Conservation (phyloP, 495 filamentous ascomycete species). For the Hypoxylon fragiforme region DNA sequence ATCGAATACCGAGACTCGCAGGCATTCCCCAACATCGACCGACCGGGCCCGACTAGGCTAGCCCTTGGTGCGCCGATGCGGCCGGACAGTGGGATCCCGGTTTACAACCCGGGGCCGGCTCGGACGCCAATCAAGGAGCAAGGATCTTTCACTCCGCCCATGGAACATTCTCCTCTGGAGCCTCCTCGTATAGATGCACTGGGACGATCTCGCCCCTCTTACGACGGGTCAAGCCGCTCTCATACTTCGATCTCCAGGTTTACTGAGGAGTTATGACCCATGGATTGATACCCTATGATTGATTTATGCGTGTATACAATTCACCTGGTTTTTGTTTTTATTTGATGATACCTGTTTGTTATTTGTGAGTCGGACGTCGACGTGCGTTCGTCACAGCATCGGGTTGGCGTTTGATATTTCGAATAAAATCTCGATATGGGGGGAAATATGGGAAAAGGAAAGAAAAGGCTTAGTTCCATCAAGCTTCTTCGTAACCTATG, state of each 20-base stretch:
- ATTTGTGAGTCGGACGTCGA: slow-evolving; percentile 11
- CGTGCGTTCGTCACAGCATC: slow-evolving; percentile 21
- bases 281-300: slow-evolving; percentile 27
- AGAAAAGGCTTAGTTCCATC: slow-evolving; percentile 6
- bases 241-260: slow-evolving; percentile 53
- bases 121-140: slow-evolving; percentile 49
- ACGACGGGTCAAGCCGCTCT: slow-evolving; percentile 46
- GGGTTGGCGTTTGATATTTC: slow-evolving; percentile 31
- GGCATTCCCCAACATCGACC: slow-evolving; percentile 44
- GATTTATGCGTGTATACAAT: slow-evolving; percentile 13
- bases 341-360: slow-evolving; percentile 36
- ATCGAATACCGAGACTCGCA: slow-evolving; percentile 56
- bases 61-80: slow-evolving; percentile 52
- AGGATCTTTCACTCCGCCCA: slow-evolving; percentile 44
- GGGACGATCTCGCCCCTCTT: slow-evolving; percentile 49
- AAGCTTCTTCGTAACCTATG: slow-evolving; percentile 12
- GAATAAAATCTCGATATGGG: slow-evolving; percentile 17
- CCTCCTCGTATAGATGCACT: slow-evolving; percentile 42
- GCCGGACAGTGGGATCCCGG: slow-evolving; percentile 49
- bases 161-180: slow-evolving; percentile 25
- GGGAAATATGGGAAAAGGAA: slow-evolving; percentile 3
- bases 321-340: slow-evolving; percentile 7
- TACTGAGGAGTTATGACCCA: slow-evolving; percentile 54
- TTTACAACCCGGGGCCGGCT: slow-evolving; percentile 49
- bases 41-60: slow-evolving; percentile 38